These are phyloP conservation scores for Cutaneotrichosporon cavernicola DNA, from an alignment of 1,284 basidiomycete species.

Conservation along the genomic window DNA sequence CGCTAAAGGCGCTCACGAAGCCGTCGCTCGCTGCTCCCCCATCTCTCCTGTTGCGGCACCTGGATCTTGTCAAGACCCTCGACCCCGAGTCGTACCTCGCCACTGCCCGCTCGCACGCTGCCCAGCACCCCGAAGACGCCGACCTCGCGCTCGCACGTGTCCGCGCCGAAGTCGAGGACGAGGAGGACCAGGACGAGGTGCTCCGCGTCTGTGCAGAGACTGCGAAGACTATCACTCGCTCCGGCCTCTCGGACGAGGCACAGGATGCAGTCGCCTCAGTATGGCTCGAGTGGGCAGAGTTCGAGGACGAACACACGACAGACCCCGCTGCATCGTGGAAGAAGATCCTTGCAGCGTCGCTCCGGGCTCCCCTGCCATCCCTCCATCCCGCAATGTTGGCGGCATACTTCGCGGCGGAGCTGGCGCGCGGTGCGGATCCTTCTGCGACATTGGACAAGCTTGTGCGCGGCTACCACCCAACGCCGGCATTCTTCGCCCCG, in stretches of 20 bases:
- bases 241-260: conserved; percentile 20
- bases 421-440: conserved; percentile 10
- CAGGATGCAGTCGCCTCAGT: conserved; percentile 24
- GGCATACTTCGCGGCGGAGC: conserved; percentile 22
- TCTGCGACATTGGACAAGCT: conserved; percentile 16
- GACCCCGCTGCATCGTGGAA: conserved; percentile 22
- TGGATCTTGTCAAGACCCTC: conserved; percentile 27
- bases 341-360: conserved; percentile 27
- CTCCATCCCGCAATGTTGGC: conserved; percentile 32
- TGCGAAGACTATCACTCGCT: conserved; percentile 23
- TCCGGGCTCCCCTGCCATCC: conserved; percentile 25
- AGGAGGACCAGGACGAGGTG: conserved; percentile 14
- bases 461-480: conserved; percentile 29
- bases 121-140: conserved; percentile 33
- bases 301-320: conserved; percentile 15
- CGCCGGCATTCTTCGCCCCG: conserved; percentile 25
- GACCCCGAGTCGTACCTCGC: conserved; percentile 18
- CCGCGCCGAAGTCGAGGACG: conserved; percentile 23
- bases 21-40: conserved; percentile 36
- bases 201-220: conserved; percentile 28
- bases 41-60: conserved; percentile 38
- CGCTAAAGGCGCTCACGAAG: conserved; percentile 38
- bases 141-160: conserved; percentile 35
- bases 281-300: conserved; percentile 34
- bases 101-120: conserved; percentile 32